phyloP scores from a whole-genome alignment of 2,329 filamentous ascomycete species.

The Conoideocrella luteorostrata region DNA sequence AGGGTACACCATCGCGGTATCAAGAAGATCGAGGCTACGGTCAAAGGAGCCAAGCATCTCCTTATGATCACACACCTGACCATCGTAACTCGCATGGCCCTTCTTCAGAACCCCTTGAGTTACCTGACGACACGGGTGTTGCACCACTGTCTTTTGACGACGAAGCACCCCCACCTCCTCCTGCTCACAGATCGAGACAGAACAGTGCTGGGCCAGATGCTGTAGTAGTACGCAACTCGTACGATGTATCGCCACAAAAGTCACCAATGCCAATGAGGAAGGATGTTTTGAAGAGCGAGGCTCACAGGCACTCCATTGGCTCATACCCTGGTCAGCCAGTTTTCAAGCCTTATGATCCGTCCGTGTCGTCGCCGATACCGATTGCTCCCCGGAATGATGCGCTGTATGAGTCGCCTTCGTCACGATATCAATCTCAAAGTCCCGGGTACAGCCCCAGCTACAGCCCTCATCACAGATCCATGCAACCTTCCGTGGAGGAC shows the following conservation, averaged over 20 bases:
- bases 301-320: slow-evolving; percentile 45
- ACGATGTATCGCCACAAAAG: slow-evolving; percentile 36
- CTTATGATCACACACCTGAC: slow-evolving; percentile 34
- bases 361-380: slow-evolving; percentile 30
- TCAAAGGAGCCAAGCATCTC: slow-evolving; percentile 20
- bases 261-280: slow-evolving; percentile 50
- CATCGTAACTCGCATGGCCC: slow-evolving; percentile 28
- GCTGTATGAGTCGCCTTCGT: slow-evolving; percentile 29
- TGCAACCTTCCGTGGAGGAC: slow-evolving; percentile 60
- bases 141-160: slow-evolving; percentile 32
- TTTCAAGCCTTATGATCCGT: slow-evolving; percentile 45
- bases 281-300: slow-evolving; percentile 51
- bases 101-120: slow-evolving; percentile 26
- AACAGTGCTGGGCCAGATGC: slow-evolving; percentile 38
- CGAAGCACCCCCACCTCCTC: slow-evolving; percentile 49
- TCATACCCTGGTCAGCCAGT: slow-evolving; percentile 48
- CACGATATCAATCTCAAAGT: slow-evolving; percentile 47
- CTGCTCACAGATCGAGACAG: slow-evolving; percentile 45
- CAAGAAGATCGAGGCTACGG: slow-evolving; percentile 32
- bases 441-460: slow-evolving; percentile 36
- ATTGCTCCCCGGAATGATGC: slow-evolving; percentile 20
- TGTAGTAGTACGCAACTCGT: slow-evolving; percentile 31
- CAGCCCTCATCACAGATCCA: slow-evolving; percentile 40
- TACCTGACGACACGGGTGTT: slow-evolving; percentile 26
- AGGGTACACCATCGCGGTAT: slow-evolving; percentile 27